Conservation (phyloP, 805 yeast genomes). For the Candida namnaoensis region DNA sequence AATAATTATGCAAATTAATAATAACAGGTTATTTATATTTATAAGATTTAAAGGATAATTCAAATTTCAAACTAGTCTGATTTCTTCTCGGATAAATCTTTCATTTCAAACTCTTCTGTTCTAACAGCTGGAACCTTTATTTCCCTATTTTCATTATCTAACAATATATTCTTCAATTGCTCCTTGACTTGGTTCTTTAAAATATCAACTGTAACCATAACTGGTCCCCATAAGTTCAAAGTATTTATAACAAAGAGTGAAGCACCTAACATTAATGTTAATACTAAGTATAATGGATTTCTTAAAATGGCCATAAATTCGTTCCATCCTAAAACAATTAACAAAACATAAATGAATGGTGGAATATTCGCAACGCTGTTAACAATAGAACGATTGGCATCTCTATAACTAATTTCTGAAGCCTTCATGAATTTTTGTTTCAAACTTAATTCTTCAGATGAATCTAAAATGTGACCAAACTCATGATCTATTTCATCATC, state of each 20-base stretch:
- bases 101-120: slow-evolving; percentile 21
- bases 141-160: slow-evolving; percentile 41
- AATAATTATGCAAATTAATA: too few relatives aligned
- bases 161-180: slow-evolving; percentile 42
- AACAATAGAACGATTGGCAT: slow-evolving; percentile 81
- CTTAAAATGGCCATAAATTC: slow-evolving; percentile 84
- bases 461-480: slow-evolving; percentile 51
- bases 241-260: slow-evolving; percentile 60
- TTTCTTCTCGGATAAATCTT: slow-evolving; percentile 18
- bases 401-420: slow-evolving; percentile 72
- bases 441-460: slow-evolving; percentile 48
- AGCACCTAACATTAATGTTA: slow-evolving; percentile 49
- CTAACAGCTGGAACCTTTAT: slow-evolving; percentile 2
- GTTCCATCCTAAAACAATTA: slow-evolving; percentile 87
- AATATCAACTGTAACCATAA: slow-evolving; percentile 46
- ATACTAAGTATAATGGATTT: slow-evolving; percentile 73
- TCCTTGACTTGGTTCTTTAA: slow-evolving; percentile 45
- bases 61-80: slow-evolving; percentile 2
- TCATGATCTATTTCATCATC: slow-evolving; percentile 30
- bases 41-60: too few relatives aligned
- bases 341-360: slow-evolving; percentile 63
- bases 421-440: slow-evolving; percentile 58
- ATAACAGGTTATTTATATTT: too few relatives aligned
- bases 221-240: slow-evolving; percentile 71
- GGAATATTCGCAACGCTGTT: slow-evolving; percentile 78